Evolutionary conservation across 2,329 filamentous ascomycete species (phyloP), one percentile per base, ranked within the genome.

Genomic region (Xylariales sp.): DNA sequence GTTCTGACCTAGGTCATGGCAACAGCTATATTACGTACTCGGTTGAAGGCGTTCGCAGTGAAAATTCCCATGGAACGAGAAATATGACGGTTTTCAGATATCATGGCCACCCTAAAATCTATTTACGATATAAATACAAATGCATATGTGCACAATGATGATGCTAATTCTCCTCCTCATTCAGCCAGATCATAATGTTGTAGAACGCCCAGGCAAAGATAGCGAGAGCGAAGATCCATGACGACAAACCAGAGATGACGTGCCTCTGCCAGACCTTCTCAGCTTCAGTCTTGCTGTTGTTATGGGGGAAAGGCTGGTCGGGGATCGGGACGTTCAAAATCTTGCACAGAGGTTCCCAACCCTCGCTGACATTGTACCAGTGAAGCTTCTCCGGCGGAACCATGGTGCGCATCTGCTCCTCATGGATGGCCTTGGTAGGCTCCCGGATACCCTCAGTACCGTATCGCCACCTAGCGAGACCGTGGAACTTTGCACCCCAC

Each of bases 331-430:
- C 35, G 21, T 38, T 38, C 12, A 38, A 24, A 21, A 38, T 38
- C 35, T 38, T 38, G 35, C 35, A 38, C 14, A 38, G 28, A 8
- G 35, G 35, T 28, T 31, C 35, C 35, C 35, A 38, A 11, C 35
- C 35, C 17, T 38, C 27, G 19, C 53, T 55, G 21, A 61, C 56
- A 21, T 59, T 47, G 40, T 61, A 62, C 45, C 54, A 61, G 45
- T 56, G 55, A 3, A 63, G 44, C 44, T 56, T 58, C 37, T 56
- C 57, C 5, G 49, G 42, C n/a, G 59, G 60, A 5, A 63, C 57
- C 10, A 56, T 52, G 17, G 50, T 44, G 17, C 56, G 46, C 33
- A 61, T 46, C 21, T 57, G 53, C 18, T 56, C 50, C 44, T 60
- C 55, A 42, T 59, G 54, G 28, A 47, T 49, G 29, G 48, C 46